phyloP scores from a whole-genome alignment of 1,139 yeast species.

The Blastobotrys arbuscula region DNA sequence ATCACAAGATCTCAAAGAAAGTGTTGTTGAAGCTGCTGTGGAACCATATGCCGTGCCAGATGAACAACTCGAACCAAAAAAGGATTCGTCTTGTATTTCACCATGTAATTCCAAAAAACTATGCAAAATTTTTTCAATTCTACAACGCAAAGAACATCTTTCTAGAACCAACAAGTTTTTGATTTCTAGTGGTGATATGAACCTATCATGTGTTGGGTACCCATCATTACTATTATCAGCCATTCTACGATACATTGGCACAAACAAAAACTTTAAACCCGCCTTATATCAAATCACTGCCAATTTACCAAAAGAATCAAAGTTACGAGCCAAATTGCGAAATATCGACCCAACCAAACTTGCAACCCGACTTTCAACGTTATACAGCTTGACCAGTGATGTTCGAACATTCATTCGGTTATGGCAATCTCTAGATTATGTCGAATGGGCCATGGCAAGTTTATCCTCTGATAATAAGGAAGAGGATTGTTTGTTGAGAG shows the following conservation, averaged over 20 bases:
- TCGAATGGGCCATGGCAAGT: slow-evolving; percentile 35
- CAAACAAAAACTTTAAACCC: slow-evolving; percentile 13
- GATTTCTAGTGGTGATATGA: slow-evolving; percentile 15
- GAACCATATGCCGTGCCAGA: not conserved
- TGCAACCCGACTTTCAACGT: slow-evolving; percentile 24
- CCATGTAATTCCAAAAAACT: too few species aligned
- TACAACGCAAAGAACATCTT: slow-evolving; percentile 9
- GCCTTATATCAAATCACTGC: slow-evolving; percentile 6
- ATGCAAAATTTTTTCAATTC: slow-evolving; percentile 3
- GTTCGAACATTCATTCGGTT: slow-evolving; percentile 37
- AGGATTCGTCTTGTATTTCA: too few species aligned
- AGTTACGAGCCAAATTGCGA: slow-evolving; percentile 5
- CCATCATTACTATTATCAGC: slow-evolving; percentile 27
- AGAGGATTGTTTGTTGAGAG: slow-evolving; percentile 18
- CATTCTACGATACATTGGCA: slow-evolving; percentile 18
- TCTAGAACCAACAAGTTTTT: slow-evolving; percentile 11
- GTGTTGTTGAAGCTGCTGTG: not conserved
- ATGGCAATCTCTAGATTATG: slow-evolving; percentile 35
- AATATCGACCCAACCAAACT: slow-evolving; percentile 11
- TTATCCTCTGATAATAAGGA: slow-evolving; percentile 19
- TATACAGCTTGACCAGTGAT: slow-evolving; percentile 35
- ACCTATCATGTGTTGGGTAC: slow-evolving; percentile 28
- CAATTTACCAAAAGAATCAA: slow-evolving; percentile 9
- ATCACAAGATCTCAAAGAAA: not conserved
- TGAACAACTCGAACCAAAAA: too few species aligned